Evolutionary conservation across 2,329 filamentous ascomycete species (phyloP).

Genomic region (Dactylonectria estremocensis): DNA sequence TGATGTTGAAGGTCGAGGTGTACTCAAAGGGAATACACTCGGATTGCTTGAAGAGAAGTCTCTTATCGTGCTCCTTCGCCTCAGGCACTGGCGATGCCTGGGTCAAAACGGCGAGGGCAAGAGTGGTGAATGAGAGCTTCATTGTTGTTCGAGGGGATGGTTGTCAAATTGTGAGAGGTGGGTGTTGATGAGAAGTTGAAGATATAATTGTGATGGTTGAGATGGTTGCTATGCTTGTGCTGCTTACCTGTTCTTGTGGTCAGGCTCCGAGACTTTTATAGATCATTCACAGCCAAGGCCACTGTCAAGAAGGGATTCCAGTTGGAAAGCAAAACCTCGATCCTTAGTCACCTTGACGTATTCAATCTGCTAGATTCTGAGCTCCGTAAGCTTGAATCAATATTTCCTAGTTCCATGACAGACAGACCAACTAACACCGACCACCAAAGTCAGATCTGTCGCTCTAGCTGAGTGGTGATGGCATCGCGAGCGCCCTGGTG

Average conservation of each 20-base stretch:
- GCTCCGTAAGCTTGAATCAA: background rate
- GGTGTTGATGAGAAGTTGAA: no score
- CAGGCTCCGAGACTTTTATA: background rate
- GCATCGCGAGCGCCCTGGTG: slow-evolving; percentile 17
- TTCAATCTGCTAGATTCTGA: background rate
- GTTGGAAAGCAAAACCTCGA: slow-evolving; percentile 11
- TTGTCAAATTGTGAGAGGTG: background rate
- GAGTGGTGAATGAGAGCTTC: slow-evolving; percentile 44
- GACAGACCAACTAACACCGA: background rate
- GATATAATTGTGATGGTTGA: background rate
- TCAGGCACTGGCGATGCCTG: slow-evolving; percentile 43
- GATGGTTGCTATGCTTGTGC: no score
- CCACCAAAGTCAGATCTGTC: background rate
- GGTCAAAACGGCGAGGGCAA: slow-evolving; percentile 42
- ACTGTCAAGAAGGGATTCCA: background rate
- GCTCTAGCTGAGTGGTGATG: slow-evolving; percentile 4
- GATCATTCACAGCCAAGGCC: background rate
- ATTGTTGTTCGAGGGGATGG: slow-evolving; percentile 30
- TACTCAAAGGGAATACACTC: slow-evolving; percentile 54
- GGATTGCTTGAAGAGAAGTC: slow-evolving; percentile 30
- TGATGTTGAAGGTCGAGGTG: slow-evolving; percentile 64
- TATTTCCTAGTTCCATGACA: background rate
- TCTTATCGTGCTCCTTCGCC: slow-evolving; percentile 39
- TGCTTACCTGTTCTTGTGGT: no score
- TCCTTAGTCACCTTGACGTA: background rate